Percentiles rank a stretch among this genome's conserved stretches.
Evolutionary conservation across 2,329 filamentous ascomycete genomes (phyloP).

Genomic region (Teratosphaeria destructans): DNA sequence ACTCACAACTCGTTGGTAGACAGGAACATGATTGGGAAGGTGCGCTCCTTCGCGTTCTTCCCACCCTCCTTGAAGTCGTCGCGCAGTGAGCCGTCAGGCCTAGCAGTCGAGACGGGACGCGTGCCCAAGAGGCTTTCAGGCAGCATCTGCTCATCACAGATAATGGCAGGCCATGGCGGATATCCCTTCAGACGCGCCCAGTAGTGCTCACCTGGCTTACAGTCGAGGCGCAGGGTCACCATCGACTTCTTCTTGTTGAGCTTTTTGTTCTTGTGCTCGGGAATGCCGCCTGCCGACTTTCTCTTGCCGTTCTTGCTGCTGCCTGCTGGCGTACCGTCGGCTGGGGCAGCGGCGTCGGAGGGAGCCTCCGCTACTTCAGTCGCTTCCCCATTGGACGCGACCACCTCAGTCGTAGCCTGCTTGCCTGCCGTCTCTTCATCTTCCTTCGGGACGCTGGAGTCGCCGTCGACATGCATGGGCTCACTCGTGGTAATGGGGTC

Average conservation of each 20-base stretch:
- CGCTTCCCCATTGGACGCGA: conserved; percentile 14
- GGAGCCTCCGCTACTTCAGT: conserved; percentile 13
- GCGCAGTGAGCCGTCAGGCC: conserved; percentile 74
- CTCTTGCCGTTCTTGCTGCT: conserved; percentile 26
- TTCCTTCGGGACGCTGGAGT: conserved; percentile 13
- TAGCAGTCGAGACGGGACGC: conserved; percentile 74
- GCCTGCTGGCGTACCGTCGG: conserved; percentile 14
- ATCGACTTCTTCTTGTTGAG: conserved; percentile 77
- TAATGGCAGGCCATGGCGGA: conserved; percentile 86
- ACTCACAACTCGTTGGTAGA: conserved; percentile 95
- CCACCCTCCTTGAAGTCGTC: conserved; percentile 81
- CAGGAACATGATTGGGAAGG: conserved; percentile 91
- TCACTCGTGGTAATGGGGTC: conserved; percentile 6
- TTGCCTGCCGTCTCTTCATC: conserved; percentile 18
- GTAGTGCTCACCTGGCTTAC: conserved; percentile 83
- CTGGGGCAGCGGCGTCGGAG: conserved; percentile 10
- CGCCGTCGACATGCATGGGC: conserved; percentile 11
- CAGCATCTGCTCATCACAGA: conserved; percentile 91
- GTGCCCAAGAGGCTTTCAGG: conserved; percentile 64
- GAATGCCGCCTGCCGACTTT: conserved; percentile 54
- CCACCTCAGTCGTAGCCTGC: conserved; percentile 17
- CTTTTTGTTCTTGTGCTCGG: conserved; percentile 66
- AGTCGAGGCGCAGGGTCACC: conserved; percentile 57
- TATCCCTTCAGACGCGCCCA: conserved; percentile 91
- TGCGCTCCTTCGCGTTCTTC: conserved; percentile 73